Evolutionary conservation across 768 basidiomycete species (phyloP).

Genomic region (Tulasnella sp.): DNA sequence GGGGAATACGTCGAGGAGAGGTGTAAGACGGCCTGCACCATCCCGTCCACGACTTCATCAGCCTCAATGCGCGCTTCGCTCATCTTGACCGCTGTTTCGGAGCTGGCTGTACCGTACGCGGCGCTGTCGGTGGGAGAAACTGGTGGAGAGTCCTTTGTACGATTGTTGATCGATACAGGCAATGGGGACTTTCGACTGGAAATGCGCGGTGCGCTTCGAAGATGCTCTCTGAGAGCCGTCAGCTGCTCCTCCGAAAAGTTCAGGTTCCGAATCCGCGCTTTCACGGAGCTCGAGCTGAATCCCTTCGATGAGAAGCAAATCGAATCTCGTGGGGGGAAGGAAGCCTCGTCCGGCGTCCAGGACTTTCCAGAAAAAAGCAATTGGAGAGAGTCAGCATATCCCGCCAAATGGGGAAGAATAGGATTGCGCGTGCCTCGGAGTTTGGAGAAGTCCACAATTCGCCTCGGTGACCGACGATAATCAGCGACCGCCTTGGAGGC

Average conservation of each 20-base stretch:
- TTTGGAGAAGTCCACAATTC: conserved; percentile 10
- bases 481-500: background rate
- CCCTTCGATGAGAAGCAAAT: conserved; percentile 2
- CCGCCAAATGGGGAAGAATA: background rate
- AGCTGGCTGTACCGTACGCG: background rate
- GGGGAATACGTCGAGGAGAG: background rate
- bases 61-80: conserved; percentile 1
- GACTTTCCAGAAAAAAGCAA: background rate
- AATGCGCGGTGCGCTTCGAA: background rate
- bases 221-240: background rate
- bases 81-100: background rate
- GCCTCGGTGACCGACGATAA: conserved; percentile 2
- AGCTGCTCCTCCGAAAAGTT: background rate
- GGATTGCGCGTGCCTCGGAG: background rate
- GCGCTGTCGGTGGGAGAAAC: background rate
- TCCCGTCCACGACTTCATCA: background rate
- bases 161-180: background rate
- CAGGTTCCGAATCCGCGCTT: background rate
- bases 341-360: background rate
- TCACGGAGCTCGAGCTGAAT: background rate
- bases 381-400: background rate
- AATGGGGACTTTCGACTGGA: background rate
- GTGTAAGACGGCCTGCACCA: background rate
- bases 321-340: background rate
- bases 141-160: background rate